These are phyloP conservation scores for Leccinum incarnatum DNA, from an alignment of 768 basidiomycete genomes.

Conservation along the genomic window DNA sequence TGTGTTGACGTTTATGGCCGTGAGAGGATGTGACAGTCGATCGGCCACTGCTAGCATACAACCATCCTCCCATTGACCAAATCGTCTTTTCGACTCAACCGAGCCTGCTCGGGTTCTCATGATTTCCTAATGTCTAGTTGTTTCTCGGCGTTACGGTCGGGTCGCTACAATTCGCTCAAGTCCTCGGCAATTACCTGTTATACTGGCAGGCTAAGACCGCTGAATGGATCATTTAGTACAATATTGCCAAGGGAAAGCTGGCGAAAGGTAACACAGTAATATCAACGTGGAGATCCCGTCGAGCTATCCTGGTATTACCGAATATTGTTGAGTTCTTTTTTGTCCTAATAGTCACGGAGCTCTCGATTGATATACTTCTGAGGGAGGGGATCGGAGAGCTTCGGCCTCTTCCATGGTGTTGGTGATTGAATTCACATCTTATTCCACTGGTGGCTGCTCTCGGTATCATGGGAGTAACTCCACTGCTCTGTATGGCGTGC, in stretches of 20 bases:
- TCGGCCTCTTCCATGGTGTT: too few relatives aligned
- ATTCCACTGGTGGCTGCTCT: too few relatives aligned
- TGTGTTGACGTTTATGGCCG: background rate
- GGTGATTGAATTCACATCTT: too few relatives aligned
- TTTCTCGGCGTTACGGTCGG: background rate
- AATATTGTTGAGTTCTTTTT: background rate
- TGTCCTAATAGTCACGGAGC: too few relatives aligned
- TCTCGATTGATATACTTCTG: too few relatives aligned
- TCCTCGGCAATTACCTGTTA: too few relatives aligned
- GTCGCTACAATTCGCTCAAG: too few relatives aligned
- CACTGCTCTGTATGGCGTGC: too few relatives aligned
- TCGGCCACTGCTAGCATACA: background rate
- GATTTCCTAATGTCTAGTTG: background rate
- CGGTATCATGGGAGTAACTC: too few relatives aligned
- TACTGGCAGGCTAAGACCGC: too few relatives aligned
- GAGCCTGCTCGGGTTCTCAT: background rate
- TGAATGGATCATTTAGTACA: background rate
- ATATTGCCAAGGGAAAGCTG: background rate
- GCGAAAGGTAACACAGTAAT: background rate
- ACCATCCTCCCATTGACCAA: background rate
- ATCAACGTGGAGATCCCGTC: background rate
- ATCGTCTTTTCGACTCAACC: background rate
- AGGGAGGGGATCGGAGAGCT: too few relatives aligned
- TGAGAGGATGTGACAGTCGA: background rate
- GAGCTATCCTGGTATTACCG: background rate